Conservation (phyloP, 2,329 filamentous ascomycete species). For the Fusarium fujikuroi region DNA sequence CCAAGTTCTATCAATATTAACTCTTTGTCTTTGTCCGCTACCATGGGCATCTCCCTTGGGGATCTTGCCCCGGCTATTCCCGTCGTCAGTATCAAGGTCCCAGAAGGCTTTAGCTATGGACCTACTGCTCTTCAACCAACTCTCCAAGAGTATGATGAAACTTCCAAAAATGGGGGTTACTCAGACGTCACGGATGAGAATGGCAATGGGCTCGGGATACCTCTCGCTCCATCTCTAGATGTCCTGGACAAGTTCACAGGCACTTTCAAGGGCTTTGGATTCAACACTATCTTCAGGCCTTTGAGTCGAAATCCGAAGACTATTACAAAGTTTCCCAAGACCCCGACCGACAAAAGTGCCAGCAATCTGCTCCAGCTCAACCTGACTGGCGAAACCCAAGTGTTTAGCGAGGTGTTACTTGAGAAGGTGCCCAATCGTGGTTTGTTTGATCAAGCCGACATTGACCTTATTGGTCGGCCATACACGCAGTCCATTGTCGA, state of each 20-base stretch:
- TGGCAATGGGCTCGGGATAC: background rate
- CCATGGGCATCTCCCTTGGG: background rate
- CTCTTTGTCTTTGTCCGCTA: background rate
- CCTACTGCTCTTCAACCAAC: background rate
- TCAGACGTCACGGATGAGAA: background rate
- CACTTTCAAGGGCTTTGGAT: background rate
- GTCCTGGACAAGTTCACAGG: background rate
- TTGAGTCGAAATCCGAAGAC: background rate
- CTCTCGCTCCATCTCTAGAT: too few relatives aligned
- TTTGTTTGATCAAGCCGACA: background rate
- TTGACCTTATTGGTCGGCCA: background rate
- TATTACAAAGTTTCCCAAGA: background rate
- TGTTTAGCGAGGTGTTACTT: background rate
- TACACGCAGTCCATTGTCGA: background rate
- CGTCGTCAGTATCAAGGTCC: background rate
- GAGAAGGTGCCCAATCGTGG: background rate
- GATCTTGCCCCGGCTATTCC: background rate
- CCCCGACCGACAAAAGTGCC: background rate
- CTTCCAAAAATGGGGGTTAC: background rate
- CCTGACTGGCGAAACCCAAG: background rate
- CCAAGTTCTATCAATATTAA: fast-evolving
- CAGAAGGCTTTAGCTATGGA: background rate
- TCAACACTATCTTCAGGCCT: background rate
- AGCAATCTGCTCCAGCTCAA: background rate
- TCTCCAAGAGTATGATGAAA: background rate